A percentile compares a stretch with the other conserved stretches of the same genome.
phyloP scores from a whole-genome alignment of 306 rosid species.

The Cyclanthera cordifolia region DNA sequence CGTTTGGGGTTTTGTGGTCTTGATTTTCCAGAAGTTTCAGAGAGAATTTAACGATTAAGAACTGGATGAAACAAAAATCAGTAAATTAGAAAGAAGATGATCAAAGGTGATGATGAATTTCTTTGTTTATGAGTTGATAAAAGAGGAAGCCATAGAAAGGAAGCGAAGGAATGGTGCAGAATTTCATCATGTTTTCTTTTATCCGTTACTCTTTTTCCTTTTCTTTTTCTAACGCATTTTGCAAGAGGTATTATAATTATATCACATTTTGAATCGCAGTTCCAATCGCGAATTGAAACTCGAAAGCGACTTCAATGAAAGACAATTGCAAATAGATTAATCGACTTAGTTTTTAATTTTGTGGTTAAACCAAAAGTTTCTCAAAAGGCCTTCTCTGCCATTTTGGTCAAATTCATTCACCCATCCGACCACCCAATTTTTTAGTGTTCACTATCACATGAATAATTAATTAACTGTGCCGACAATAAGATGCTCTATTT shows the following conservation, averaged over 20 bases:
- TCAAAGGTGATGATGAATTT: not conserved
- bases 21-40: constrained; percentile 38
- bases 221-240: too few species aligned
- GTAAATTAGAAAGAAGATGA: not conserved
- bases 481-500: not conserved
- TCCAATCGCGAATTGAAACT: too few species aligned
- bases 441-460: not conserved
- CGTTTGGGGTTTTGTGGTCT: constrained; percentile 14
- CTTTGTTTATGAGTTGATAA: not conserved
- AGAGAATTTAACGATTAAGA: constrained; percentile 16
- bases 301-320: too few species aligned
- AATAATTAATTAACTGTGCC: not conserved
- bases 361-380: not conserved
- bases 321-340: too few species aligned
- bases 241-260: too few species aligned
- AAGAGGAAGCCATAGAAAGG: not conserved
- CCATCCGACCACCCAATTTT: not conserved
- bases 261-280: too few species aligned
- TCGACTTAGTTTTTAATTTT: not conserved
- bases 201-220: not conserved
- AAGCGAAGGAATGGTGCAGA: not conserved
- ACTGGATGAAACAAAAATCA: not conserved
- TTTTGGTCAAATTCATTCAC: constrained; percentile 12
- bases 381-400: not conserved
- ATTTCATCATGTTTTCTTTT: not conserved